phyloP scores from a whole-genome alignment of 2,329 filamentous ascomycete species.

The Pseudovirgaria hyperparasitica region DNA sequence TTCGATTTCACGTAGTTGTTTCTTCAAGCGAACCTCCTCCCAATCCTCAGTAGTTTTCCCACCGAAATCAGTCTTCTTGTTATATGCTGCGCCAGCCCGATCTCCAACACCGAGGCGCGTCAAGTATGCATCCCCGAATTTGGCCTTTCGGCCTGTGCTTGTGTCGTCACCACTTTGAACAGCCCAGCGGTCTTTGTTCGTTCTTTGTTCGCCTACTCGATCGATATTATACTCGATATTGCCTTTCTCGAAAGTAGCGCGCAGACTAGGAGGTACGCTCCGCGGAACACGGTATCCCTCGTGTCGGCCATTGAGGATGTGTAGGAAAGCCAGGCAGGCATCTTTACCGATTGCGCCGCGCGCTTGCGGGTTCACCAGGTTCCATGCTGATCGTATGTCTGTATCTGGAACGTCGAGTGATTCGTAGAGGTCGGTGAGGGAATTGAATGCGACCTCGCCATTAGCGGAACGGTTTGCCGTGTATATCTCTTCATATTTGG shows the following conservation, averaged over 20 bases:
- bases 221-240: slow-evolving; percentile 94
- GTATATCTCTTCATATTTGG: slow-evolving; percentile 97
- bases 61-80: slow-evolving; percentile 81
- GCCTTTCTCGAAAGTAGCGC: slow-evolving; percentile 85
- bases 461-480: slow-evolving; percentile 78
- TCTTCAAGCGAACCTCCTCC: slow-evolving; percentile 92
- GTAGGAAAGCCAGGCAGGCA: slow-evolving; percentile 83
- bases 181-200: slow-evolving; percentile 63
- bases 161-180: slow-evolving; percentile 68
- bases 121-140: slow-evolving; percentile 95
- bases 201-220: slow-evolving; percentile 44
- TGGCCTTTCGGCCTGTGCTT: slow-evolving; percentile 77
- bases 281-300: slow-evolving; percentile 91
- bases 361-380: slow-evolving; percentile 88
- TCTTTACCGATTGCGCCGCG: slow-evolving; percentile 81
- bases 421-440: slow-evolving; percentile 74
- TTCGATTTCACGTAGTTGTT: slow-evolving; percentile 81
- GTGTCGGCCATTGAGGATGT: slow-evolving; percentile 91
- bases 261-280: slow-evolving; percentile 79
- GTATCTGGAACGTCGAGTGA: slow-evolving; percentile 61
- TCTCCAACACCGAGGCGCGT: slow-evolving; percentile 69
- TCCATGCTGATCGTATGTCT: slow-evolving; percentile 88
- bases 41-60: slow-evolving; percentile 79
- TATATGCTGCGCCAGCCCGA: slow-evolving; percentile 51
- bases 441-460: slow-evolving; percentile 62